Base-by-base conservation (phyloP, 805 yeast species). In the Spathaspora passalidarum region DNA sequence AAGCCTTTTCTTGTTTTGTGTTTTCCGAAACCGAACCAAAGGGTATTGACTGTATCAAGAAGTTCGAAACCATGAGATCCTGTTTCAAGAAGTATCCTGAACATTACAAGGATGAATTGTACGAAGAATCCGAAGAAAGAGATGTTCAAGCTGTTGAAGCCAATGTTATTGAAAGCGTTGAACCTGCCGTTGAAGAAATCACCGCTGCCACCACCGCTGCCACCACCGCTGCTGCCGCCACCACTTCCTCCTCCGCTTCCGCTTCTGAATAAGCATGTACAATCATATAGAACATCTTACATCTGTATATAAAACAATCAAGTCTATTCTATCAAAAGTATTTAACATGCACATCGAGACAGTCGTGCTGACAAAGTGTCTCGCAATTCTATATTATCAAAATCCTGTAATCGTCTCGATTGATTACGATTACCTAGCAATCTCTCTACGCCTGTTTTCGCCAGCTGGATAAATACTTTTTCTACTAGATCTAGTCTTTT, bases 51-150 rank as follows among this genome's bases (percentile, higher is more conserved):
- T 94, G 99, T 70, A 81, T 92, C 56, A 88, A 86, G 57, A 86
- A 87, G 72, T 94, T 92, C 72, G 82, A 84, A 65, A 79, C 73
- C 59, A 94, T 92, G 98, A 96, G 95, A 72, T 78, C 80, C 51
- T 94, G 99, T 72, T 94, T 94, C 82, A 84, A 92, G 73, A 74
- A 79, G 62, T 79, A 91, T 68, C 98, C 97, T 22, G 99, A 94
- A 49, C 84, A 86, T 43, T 94, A 94, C 68, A 86, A 90, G 53
- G 98, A 91, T 62, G 96, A 91, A 67, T 75, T 90, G 58, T 78
- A 85, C 64, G 96, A 86, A 44, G 96, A 86, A 47, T 88, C 81
- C 44, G 82, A 78, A 46, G 37, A 42, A 16, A 26, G 41, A 26
- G 32, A 35, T 19, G 50, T 48, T 21, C 60, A 56, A 44, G 51